Conservation (phyloP, 768 basidiomycete genomes). For the Termitomyces heimii region DNA sequence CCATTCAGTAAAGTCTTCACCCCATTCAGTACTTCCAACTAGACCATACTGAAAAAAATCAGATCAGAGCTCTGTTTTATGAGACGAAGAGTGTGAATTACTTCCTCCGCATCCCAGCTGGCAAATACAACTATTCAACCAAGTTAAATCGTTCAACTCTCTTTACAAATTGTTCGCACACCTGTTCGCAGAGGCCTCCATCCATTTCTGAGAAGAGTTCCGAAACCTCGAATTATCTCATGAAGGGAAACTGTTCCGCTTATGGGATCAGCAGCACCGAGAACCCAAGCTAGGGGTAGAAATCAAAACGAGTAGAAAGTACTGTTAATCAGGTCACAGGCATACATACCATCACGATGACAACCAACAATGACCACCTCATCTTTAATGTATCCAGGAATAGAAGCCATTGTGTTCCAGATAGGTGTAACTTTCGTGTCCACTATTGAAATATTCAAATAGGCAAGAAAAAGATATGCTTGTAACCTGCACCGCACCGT, state of each 20-base stretch:
- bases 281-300: constrained; percentile 52
- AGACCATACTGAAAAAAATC: constrained; percentile 44
- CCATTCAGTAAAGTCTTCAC: constrained; percentile 85
- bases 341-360: constrained; percentile 81
- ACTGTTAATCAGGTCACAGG: background rate
- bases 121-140: constrained; percentile 48
- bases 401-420: constrained; percentile 83
- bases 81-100: constrained; percentile 23
- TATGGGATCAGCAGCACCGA: constrained; percentile 75
- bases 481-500: constrained; percentile 28
- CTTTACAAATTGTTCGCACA: constrained; percentile 1
- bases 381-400: constrained; percentile 78
- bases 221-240: constrained; percentile 75
- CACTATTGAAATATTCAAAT: constrained; percentile 36
- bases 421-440: constrained; percentile 79
- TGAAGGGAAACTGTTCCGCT: constrained; percentile 77
- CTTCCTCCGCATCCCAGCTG: constrained; percentile 74
- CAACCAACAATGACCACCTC: constrained; percentile 86
- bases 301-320: background rate
- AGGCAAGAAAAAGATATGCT: background rate
- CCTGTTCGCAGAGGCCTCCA: constrained; percentile 81
- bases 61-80: constrained; percentile 2
- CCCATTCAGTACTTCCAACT: constrained; percentile 88
- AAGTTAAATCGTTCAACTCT: background rate
- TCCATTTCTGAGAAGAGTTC: constrained; percentile 56